phyloP scores from a whole-genome alignment of 1,139 yeast species.

The Yamadazyma songkhlaensis region DNA sequence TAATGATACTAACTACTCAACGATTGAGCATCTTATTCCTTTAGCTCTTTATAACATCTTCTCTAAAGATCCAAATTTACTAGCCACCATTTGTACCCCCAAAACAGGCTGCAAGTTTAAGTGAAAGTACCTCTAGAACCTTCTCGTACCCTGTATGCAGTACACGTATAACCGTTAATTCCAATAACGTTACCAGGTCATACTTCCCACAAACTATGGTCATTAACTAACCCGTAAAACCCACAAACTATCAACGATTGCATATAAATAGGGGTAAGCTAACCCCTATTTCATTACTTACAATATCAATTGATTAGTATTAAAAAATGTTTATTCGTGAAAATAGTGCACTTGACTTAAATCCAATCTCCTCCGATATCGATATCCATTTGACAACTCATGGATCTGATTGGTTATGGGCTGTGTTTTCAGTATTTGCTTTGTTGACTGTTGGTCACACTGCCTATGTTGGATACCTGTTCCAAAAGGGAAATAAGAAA shows the following conservation, averaged over 20 bases:
- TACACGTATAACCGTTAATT: too few species aligned
- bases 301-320: constrained; percentile 10
- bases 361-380: constrained; percentile 38
- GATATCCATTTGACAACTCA: constrained; percentile 54
- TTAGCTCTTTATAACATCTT: too few species aligned
- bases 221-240: not conserved
- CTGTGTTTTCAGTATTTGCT: constrained; percentile 53
- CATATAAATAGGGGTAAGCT: too few species aligned
- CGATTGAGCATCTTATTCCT: too few species aligned
- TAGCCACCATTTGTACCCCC: too few species aligned
- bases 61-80: too few species aligned
- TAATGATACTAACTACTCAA: too few species aligned
- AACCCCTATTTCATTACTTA: constrained; percentile 2
- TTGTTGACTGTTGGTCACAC: constrained; percentile 37
- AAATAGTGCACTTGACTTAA: constrained; percentile 50
- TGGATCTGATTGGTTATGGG: constrained; percentile 74
- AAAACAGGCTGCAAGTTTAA: too few species aligned
- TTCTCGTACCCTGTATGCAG: too few species aligned
- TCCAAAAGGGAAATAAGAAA: too few species aligned
- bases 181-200: not conserved
- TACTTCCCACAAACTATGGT: not conserved
- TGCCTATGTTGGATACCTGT: too few species aligned
- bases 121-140: too few species aligned
- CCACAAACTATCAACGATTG: not conserved
- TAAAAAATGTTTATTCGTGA: constrained; percentile 14